Evolutionary conservation across 345 rosid genomes (phyloP).

Genomic region (Lagerstroemia speciosa): DNA sequence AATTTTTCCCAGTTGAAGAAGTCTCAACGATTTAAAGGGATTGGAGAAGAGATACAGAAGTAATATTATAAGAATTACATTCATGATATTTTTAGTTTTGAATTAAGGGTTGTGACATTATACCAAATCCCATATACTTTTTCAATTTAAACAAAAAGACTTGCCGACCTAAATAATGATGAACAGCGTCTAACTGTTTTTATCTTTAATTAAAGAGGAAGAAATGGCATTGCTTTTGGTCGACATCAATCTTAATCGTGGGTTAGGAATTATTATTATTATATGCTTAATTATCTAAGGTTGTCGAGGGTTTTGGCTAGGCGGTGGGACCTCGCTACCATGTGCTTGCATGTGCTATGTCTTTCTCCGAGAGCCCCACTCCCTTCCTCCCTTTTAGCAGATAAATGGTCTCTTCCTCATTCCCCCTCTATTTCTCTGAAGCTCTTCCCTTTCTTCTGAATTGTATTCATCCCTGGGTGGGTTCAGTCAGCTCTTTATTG

Average conservation of each 20-base stretch:
- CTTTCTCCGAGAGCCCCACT: constrained; percentile 68
- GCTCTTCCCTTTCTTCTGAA: background rate
- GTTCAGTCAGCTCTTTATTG: constrained; percentile 5
- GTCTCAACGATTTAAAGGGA: no score
- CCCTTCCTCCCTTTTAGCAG: constrained; percentile 30
- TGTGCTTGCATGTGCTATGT: constrained; percentile 98
- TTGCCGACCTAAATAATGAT: no score
- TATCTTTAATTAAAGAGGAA: background rate
- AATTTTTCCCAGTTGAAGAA: no score
- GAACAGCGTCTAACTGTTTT: no score
- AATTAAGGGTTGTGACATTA: no score
- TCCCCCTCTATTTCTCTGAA: background rate
- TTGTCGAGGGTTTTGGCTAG: background rate
- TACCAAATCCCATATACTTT: no score
- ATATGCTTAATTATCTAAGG: background rate
- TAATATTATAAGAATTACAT: no score
- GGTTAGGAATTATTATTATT: background rate
- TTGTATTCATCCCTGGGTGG: no score
- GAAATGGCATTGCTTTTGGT: background rate
- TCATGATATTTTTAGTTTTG: no score
- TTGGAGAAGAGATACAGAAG: no score
- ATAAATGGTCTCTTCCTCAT: constrained; percentile 33
- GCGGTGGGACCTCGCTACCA: constrained; percentile 53
- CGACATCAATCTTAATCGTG: background rate
- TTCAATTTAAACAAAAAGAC: no score